Base-by-base conservation (phyloP, 1,139 yeast genomes). In the Zhuliangozyma parablackwelliae region DNA sequence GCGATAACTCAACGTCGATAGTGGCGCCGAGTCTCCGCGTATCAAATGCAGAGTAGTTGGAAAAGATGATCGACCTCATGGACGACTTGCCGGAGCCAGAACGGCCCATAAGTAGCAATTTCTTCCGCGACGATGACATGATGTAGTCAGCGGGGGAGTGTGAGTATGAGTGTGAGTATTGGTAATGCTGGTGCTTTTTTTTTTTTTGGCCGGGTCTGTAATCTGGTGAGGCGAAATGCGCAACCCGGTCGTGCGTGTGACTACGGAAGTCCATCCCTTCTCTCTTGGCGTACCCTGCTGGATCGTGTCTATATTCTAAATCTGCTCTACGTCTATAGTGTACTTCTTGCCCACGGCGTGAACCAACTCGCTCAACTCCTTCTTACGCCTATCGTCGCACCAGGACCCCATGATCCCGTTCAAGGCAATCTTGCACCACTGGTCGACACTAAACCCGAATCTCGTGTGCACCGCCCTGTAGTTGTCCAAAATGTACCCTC, bases 81-180 rank as follows among this genome's bases (percentile, higher is more conserved):
- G 97, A 89, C 6, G 96, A 87, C 60, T 92, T 92, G 3, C 99
- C 99, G 7, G 96, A 87, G 33, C 99, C 97, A 21, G 95, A 83
- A 35, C 97, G 84, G 63, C 98, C 98, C 92, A 71, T 71, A 34
- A 71, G 53, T 35, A 71, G 61, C 35, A 71, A 61, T 52, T 71
- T 71, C 56, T 70, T 70, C 35, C 72, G 55, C 13, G 69, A 61
- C 10, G 67, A 55, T 24, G 51, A 50, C 21, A 62, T 57, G 63
- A 59, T 59, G 16, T 16, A 16, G 13, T 11, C 11, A 26, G 7
- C 3, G 28, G 12, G 27, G 23, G 6, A 7, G 23, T 21, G 23
- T 6, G 7, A 6, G 23, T 21, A 7, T 21, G 23, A 21, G 7
- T 21, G 23, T 21, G 23, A 16, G 4, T 16, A 16, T 16, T 16